Base-by-base conservation (phyloP, 805 yeast species). In the Ogataea saltuana region DNA sequence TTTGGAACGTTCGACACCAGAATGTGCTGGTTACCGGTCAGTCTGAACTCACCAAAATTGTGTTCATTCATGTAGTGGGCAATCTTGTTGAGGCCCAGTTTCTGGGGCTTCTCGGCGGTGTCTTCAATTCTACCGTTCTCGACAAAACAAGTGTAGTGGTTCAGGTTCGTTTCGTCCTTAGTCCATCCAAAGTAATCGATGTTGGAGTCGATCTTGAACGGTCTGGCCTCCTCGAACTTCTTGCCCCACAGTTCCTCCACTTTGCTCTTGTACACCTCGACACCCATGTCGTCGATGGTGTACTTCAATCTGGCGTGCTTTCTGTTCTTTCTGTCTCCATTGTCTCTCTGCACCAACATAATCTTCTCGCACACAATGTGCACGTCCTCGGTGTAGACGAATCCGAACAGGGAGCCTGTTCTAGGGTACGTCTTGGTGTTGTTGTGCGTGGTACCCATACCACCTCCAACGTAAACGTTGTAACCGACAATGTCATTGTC, bases 381-480 rank as follows among this genome's bases (percentile, higher is more conserved):
- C 37, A 88, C 75, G 63, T 88, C 78, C 39, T 83, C 90, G 48
- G 72, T 72, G 4, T 79, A 51, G 37, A 83, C 81, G 60, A 70
- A 91, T 20, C 98, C 98, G 53, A 91, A 76, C 67, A 80, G 69
- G 15, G 96, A 83, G 50, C 96, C 98, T 5, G 96, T 80, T 70
- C 98, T 80, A 58, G 98, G 98, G 63, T 91, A 91, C 0, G 98
- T 91, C 75, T 91, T 91, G 61, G 84, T 85, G 72, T 91, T 91
- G 76, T 90, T 91, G 66, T 91, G 98, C 11, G 98, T 91, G 31
- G 95, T 80, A 58, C 98, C 98, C 98, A 91, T 91, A 75, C 98
- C 98, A 71, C 98, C 98, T 67, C 98, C 98, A 51, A 84, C 96
- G 48, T 85, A 76, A 41, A 91, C 80, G 59, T 91, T 91, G 75